Evolutionary conservation across 2,329 filamentous ascomycete species (phyloP).

Genomic region (Epichloe festucae): DNA sequence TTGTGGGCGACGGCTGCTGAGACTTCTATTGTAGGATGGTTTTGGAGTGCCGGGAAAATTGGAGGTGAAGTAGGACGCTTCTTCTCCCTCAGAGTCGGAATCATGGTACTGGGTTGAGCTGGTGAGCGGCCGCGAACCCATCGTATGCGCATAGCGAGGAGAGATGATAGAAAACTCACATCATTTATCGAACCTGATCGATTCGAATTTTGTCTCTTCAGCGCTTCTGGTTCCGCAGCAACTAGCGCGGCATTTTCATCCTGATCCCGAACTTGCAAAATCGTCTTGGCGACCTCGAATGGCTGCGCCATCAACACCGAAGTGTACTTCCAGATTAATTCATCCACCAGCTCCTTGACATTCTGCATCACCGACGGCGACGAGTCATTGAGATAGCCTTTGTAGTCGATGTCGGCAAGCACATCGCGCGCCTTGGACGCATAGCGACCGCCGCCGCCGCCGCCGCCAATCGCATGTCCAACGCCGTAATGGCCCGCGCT

Average conservation of each 20-base stretch:
- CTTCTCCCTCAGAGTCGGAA: constrained; percentile 59
- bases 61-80: constrained; percentile 75
- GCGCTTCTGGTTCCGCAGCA: constrained; percentile 12
- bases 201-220: constrained; percentile 17
- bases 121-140: not conserved
- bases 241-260: constrained; percentile 29
- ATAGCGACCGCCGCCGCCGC: constrained; percentile 15
- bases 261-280: constrained; percentile 63
- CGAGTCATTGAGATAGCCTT: constrained; percentile 66
- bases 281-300: constrained; percentile 91
- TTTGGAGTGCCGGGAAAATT: constrained; percentile 42
- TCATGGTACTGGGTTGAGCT: constrained; percentile 27
- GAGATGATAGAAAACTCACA: constrained; percentile 13
- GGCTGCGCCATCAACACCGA: constrained; percentile 83
- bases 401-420: constrained; percentile 83
- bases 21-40: constrained; percentile 22
- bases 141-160: not conserved
- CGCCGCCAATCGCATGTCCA: constrained; percentile 26
- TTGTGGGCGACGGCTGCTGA: constrained; percentile 17
- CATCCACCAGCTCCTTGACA: constrained; percentile 65
- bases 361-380: constrained; percentile 65
- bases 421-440: constrained; percentile 62
- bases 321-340: constrained; percentile 83
- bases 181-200: constrained; percentile 23
- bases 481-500: constrained; percentile 33